Evolutionary conservation across 768 basidiomycete species (phyloP).

Genomic region (Leccinum imitatum): DNA sequence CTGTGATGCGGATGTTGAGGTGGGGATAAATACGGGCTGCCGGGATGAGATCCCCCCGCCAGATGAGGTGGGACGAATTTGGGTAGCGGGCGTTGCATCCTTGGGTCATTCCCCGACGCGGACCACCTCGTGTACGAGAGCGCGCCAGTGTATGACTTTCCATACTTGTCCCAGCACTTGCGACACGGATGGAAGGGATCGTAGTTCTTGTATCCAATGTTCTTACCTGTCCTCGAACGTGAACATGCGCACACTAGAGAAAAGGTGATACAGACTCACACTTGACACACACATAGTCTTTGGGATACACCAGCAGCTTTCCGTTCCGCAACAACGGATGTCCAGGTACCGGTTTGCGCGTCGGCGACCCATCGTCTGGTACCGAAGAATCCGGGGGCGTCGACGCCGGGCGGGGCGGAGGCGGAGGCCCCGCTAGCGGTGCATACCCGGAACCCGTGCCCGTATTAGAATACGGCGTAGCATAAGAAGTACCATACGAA

Average conservation of each 20-base stretch:
- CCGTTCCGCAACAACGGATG: slow-evolving; percentile 65
- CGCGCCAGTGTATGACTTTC: slow-evolving; percentile 58
- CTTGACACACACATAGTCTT: slow-evolving; percentile 60
- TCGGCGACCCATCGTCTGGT: slow-evolving; percentile 61
- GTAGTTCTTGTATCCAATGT: slow-evolving; percentile 69
- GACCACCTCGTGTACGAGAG: slow-evolving; percentile 52
- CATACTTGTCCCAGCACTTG: slow-evolving; percentile 74
- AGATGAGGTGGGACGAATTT: slow-evolving; percentile 25
- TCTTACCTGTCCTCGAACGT: slow-evolving; percentile 49
- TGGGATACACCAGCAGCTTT: slow-evolving; percentile 67
- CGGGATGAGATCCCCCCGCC: neutral
- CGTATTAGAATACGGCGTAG: slow-evolving; percentile 13
- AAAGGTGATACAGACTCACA: slow-evolving; percentile 42
- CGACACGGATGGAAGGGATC: slow-evolving; percentile 69
- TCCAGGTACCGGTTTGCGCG: slow-evolving; percentile 59
- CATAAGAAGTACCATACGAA: neutral
- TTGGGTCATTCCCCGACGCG: slow-evolving; percentile 17
- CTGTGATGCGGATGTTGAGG: slow-evolving; percentile 13
- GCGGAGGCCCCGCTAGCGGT: slow-evolving; percentile 11
- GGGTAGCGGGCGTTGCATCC: slow-evolving; percentile 33
- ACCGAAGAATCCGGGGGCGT: slow-evolving; percentile 14
- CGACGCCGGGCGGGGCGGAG: slow-evolving; percentile 12
- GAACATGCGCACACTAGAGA: neutral
- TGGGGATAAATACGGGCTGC: neutral
- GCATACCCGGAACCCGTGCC: slow-evolving; percentile 5